Evolutionary conservation across 139 green algal genomes (phyloP).

Genomic region (Picochlorum costavermella): DNA sequence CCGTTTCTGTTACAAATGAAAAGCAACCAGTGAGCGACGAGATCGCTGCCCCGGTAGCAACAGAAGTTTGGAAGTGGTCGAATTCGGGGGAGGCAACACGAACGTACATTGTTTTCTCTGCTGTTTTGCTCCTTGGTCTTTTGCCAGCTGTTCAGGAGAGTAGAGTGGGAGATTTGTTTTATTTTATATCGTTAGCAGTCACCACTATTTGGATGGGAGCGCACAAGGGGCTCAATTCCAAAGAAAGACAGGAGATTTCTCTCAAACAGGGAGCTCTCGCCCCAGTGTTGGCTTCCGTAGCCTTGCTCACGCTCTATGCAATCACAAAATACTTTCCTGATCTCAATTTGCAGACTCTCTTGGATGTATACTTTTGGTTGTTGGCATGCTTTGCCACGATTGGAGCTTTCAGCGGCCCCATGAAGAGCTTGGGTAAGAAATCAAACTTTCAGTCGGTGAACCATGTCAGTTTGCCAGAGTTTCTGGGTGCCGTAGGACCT

Average conservation of each 20-base stretch:
- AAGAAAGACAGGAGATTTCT: constrained; percentile 51
- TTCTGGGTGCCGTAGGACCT: constrained; percentile 30
- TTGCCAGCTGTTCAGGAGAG: constrained; percentile 10
- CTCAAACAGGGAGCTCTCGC: constrained; percentile 62
- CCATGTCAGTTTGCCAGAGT: constrained; percentile 36
- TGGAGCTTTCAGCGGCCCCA: constrained; percentile 31
- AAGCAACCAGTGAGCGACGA: too few relatives aligned
- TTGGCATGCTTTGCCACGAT: constrained; percentile 55
- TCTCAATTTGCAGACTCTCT: constrained; percentile 50
- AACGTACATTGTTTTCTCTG: constrained; percentile 39
- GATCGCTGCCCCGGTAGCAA: too few relatives aligned
- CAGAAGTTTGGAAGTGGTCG: constrained; percentile 43
- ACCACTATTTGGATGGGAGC: constrained; percentile 79
- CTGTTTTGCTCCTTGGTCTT: constrained; percentile 28
- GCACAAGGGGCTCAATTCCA: constrained; percentile 54
- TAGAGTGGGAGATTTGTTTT: constrained; percentile 23
- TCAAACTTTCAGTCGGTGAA: constrained; percentile 11
- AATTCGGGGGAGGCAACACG: constrained; percentile 34
- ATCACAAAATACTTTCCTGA: constrained; percentile 67
- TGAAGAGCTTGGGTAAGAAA: constrained; percentile 22
- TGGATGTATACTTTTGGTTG: constrained; percentile 77
- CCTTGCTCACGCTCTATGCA: constrained; percentile 66
- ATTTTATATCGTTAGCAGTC: constrained; percentile 67
- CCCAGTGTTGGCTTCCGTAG: constrained; percentile 49
- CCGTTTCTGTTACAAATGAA: too few relatives aligned